These are phyloP conservation scores for Poronia punctata DNA, from an alignment of 495 filamentous ascomycete genomes.

Conservation along the genomic window DNA sequence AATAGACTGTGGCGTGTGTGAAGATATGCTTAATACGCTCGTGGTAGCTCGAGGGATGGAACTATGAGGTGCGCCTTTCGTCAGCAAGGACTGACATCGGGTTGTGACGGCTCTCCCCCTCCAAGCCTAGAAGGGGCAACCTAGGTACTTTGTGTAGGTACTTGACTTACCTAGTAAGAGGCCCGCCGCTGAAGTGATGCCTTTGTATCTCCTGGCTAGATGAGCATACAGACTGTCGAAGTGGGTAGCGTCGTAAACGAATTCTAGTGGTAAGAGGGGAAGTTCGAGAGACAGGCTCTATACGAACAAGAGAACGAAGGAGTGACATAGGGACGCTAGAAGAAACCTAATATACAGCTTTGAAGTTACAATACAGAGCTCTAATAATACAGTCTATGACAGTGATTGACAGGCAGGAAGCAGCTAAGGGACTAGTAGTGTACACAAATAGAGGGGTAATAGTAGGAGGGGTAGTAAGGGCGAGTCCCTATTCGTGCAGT, in stretches of 20 bases:
- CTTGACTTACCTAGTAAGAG: slow-evolving; percentile 18
- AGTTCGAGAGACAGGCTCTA: slow-evolving; percentile 20
- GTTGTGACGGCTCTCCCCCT: slow-evolving; percentile 1
- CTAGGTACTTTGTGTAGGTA: slow-evolving; percentile 17
- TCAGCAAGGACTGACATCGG: slow-evolving; percentile 1
- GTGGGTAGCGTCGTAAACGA: slow-evolving; percentile 9
- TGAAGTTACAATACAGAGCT: slow-evolving; percentile 7
- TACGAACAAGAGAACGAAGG: slow-evolving; percentile 17
- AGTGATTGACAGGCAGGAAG: not conserved
- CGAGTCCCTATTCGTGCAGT: slow-evolving; percentile 15
- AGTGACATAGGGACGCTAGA: slow-evolving; percentile 12
- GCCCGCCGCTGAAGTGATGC: slow-evolving; percentile 16
- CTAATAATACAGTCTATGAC: slow-evolving; percentile 9
- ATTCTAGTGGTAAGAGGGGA: slow-evolving; percentile 16
- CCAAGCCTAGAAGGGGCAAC: not conserved
- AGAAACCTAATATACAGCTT: no score
- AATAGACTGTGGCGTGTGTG: slow-evolving; percentile 11
- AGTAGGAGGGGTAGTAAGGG: slow-evolving; percentile 18
- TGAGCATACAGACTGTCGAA: slow-evolving; percentile 7
- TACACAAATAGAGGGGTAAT: slow-evolving; percentile 11
- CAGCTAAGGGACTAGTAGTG: slow-evolving; percentile 4
- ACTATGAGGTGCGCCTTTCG: slow-evolving; percentile 1
- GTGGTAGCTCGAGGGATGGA: slow-evolving; percentile 2
- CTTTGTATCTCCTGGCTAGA: slow-evolving; percentile 19
- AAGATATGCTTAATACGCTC: slow-evolving; percentile 9